Evolutionary conservation across 2,329 filamentous ascomycete species (phyloP).

Genomic region (Diaporthe ampelina): DNA sequence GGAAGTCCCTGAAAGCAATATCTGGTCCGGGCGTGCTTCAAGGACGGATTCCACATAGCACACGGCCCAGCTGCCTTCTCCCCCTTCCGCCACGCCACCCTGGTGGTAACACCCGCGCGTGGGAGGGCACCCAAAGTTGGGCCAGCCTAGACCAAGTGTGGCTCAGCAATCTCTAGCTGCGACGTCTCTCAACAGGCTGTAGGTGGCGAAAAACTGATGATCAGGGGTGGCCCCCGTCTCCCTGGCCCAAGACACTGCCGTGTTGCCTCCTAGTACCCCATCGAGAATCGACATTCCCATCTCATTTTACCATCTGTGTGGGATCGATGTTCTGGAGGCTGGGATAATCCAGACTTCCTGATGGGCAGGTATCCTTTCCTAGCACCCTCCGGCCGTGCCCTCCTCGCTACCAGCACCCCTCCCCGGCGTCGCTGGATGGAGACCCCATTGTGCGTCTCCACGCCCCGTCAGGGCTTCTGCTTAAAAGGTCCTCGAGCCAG

Average conservation of each 20-base stretch:
- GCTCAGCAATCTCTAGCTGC: slow-evolving; percentile 41
- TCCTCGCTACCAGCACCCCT: slow-evolving; percentile 38
- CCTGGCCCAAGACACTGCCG: slow-evolving; percentile 33
- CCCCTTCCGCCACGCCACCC: slow-evolving; percentile 10
- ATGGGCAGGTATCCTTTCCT: slow-evolving; percentile 26
- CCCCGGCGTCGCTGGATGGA: slow-evolving; percentile 29
- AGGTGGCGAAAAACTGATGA: slow-evolving; percentile 39
- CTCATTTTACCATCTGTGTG: slow-evolving; percentile 39
- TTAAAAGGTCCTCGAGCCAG: slow-evolving; percentile 32
- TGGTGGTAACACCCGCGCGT: slow-evolving; percentile 12
- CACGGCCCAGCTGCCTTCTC: background rate
- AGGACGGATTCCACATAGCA: background rate
- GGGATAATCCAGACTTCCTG: slow-evolving; percentile 30
- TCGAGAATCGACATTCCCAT: slow-evolving; percentile 41
- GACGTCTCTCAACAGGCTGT: slow-evolving; percentile 23
- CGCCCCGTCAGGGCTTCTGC: slow-evolving; percentile 34
- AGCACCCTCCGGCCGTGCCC: background rate
- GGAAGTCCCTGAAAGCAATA: background rate
- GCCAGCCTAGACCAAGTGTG: slow-evolving; percentile 45
- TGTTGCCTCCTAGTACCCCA: slow-evolving; percentile 31
- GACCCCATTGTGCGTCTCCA: slow-evolving; percentile 35
- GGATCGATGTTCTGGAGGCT: slow-evolving; percentile 37
- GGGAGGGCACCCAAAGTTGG: slow-evolving; percentile 10
- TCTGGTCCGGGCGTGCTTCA: background rate
- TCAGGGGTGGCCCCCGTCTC: slow-evolving; percentile 35